Evolutionary conservation across 139 green algal genomes (phyloP), one percentile per base, ranked within the genome.

Genomic region (Chlamydomonas asymmetrica): DNA sequence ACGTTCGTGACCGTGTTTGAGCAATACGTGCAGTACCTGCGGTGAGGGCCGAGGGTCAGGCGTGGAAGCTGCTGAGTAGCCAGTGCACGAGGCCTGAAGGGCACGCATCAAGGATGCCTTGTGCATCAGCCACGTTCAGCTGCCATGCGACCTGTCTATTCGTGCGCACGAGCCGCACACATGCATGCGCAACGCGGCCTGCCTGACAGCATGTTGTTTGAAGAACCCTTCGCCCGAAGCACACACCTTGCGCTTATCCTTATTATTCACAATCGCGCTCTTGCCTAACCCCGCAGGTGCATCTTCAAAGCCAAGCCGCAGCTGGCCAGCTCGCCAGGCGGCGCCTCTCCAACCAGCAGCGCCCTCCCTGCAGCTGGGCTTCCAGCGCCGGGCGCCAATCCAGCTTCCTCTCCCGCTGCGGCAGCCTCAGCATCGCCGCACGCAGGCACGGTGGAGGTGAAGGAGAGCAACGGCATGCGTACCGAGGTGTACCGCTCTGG

Each of bases 1-100:
- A 48, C 82, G 49, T 92, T 93, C 74, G 85, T 92, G 32, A 76
- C 78, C 35, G 70, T 89, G 59, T 93, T 93, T 75, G 80, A 84
- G 61, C 73, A 86, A 40, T 91, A 90, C 66, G 37, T 93, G 25
- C 54, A 52, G 18, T 73, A 93, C 75, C 76, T 91, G n/a, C 78
- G 88, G 68, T 91, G 68, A 29, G n/a, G n/a, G n/a, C n/a, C n/a
- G n/a, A n/a, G n/a, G n/a, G n/a, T n/a, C n/a, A n/a, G n/a, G n/a
- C n/a, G n/a, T n/a, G n/a, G n/a, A n/a, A n/a, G n/a, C n/a, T n/a
- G n/a, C n/a, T n/a, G n/a, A n/a, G n/a, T n/a, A n/a, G n/a, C n/a
- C n/a, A n/a, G n/a, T n/a, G n/a, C n/a, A n/a, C n/a, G n/a, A n/a
- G n/a, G n/a, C n/a, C n/a, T n/a, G n/a, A n/a, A n/a, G n/a, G n/a